phyloP scores from a whole-genome alignment of 139 green algal genomes.

The Bryopsis sp. region DNA sequence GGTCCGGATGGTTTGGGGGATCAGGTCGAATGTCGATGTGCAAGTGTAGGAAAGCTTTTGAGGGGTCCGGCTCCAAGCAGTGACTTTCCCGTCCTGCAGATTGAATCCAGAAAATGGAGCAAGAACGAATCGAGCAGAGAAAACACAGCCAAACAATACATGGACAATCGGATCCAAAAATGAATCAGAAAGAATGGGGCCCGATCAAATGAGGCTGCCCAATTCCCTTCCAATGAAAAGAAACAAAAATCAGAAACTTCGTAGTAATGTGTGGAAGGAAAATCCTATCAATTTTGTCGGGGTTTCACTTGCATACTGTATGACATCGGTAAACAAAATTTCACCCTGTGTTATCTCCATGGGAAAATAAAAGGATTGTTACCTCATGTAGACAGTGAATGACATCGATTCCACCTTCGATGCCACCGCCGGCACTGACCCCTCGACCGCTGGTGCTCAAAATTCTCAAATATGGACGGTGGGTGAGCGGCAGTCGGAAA shows the following conservation, averaged over 20 bases:
- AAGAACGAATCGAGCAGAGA: no score
- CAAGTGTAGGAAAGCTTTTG: background rate
- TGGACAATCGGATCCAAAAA: no score
- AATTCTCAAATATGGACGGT: background rate
- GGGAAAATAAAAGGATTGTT: background rate
- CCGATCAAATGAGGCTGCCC: no score
- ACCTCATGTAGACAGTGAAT: constrained; percentile 6
- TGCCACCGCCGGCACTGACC: background rate
- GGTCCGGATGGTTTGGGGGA: background rate
- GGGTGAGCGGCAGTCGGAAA: constrained; percentile 25
- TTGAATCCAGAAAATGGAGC: no score
- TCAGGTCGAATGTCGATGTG: background rate
- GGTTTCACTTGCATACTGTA: no score
- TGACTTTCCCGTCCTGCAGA: background rate
- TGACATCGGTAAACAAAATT: no score
- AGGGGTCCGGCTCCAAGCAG: background rate
- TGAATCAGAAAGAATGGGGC: no score
- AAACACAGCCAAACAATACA: no score
- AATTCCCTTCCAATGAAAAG: no score
- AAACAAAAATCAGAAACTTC: no score
- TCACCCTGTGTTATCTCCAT: background rate
- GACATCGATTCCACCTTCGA: background rate
- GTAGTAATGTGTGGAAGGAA: no score
- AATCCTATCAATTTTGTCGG: no score
- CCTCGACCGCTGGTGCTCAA: background rate